Percentiles rank a stretch among this genome's conserved stretches.
These are phyloP conservation scores for Aspergillus ochraceoroseus DNA, from an alignment of 2,329 filamentous ascomycete species.

Conservation along the genomic window DNA sequence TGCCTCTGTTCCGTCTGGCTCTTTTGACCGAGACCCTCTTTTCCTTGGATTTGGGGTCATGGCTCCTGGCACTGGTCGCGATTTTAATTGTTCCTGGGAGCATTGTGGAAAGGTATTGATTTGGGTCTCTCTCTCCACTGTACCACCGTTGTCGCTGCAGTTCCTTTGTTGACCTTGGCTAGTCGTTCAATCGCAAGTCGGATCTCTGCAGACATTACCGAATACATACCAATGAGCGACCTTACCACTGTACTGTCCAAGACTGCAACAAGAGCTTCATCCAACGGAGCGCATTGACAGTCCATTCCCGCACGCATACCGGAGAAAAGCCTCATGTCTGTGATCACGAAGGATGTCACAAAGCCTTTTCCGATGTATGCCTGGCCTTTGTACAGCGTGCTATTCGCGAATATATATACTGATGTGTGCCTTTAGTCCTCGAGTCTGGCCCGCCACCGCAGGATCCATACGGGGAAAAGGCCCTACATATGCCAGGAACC, in stretches of 20 bases:
- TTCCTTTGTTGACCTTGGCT: not conserved
- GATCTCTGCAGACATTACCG: conserved; percentile 46
- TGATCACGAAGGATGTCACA: conserved; percentile 41
- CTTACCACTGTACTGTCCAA: conserved; percentile 44
- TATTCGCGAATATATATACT: no score
- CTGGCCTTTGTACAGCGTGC: not conserved
- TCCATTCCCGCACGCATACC: conserved; percentile 44
- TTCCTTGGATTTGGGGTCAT: conserved; percentile 25
- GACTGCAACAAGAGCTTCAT: conserved; percentile 48
- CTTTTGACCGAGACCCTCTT: no score
- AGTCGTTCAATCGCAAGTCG: conserved; percentile 49
- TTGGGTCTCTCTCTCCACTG: no score
- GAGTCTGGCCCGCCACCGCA: conserved; percentile 39
- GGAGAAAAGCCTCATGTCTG: conserved; percentile 45
- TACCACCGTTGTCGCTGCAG: not conserved
- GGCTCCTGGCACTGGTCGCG: conserved; percentile 41
- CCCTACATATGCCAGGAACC: conserved; percentile 42
- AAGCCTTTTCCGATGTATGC: conserved; percentile 45
- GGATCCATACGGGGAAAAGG: conserved; percentile 41
- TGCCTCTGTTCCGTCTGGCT: no score
- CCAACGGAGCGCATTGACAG: conserved; percentile 46
- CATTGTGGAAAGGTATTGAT: conserved; percentile 42
- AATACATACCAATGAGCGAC: conserved; percentile 48
- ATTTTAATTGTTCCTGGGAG: conserved; percentile 44
- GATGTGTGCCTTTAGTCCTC: conserved; percentile 31